Conservation (phyloP, 768 basidiomycete species). For the Amylocystis lapponica region DNA sequence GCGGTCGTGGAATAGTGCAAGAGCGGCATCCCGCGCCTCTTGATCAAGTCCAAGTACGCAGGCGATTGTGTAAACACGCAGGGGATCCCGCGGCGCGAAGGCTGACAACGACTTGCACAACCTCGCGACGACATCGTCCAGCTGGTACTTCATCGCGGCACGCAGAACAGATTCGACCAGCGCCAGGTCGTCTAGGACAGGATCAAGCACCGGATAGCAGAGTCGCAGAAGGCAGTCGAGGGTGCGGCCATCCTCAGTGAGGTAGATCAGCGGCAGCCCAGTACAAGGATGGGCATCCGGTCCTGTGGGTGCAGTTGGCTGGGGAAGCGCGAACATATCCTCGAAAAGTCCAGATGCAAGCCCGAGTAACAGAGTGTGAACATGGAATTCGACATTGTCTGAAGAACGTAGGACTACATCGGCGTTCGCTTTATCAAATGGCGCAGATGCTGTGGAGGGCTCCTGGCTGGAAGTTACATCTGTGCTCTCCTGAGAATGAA, state of each 20-base stretch:
- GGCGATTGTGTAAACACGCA: conserved; percentile 3
- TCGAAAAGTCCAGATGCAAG: conserved; percentile 53
- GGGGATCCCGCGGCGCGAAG: neutral
- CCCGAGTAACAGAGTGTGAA: conserved; percentile 16
- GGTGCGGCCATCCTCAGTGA: neutral
- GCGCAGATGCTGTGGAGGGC: too few relatives aligned
- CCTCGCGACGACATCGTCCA: neutral
- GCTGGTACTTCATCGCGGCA: too few relatives aligned
- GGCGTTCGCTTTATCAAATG: neutral
- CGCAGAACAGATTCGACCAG: neutral
- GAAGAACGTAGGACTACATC: neutral
- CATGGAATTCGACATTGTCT: neutral
- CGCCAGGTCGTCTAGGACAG: too few relatives aligned
- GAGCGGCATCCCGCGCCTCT: conserved; percentile 2
- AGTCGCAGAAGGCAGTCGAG: too few relatives aligned
- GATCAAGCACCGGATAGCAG: too few relatives aligned
- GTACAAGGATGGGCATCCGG: too few relatives aligned
- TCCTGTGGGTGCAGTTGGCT: too few relatives aligned
- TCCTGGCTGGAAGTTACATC: too few relatives aligned
- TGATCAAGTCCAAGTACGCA: neutral
- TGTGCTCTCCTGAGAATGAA: too few relatives aligned
- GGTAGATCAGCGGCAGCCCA: too few relatives aligned
- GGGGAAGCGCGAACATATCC: too few relatives aligned
- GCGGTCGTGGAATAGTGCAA: neutral
- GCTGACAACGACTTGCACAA: neutral